Conservation (phyloP, 2,329 filamentous ascomycete species). For the Geosmithia putterillii region DNA sequence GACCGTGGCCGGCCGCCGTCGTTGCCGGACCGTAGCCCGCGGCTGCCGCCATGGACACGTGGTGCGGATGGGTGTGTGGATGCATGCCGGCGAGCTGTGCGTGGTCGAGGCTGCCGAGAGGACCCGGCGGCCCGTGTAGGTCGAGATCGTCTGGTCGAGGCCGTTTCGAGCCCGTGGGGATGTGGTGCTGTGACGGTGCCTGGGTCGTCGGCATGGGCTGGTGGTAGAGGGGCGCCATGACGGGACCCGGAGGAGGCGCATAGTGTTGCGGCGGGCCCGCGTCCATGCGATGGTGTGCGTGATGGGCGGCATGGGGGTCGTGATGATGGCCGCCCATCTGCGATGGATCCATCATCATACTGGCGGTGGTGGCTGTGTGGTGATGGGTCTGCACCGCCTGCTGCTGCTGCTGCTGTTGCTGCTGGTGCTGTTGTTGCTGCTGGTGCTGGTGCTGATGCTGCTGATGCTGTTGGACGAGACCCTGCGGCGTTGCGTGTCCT, state of each 20-base stretch:
- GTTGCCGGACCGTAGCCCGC: too few species aligned
- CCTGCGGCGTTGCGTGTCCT: slow-evolving; percentile 1
- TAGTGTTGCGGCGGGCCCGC: too few species aligned
- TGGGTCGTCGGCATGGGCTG: not conserved
- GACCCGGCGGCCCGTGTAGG: slow-evolving; percentile 24
- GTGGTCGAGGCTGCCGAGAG: slow-evolving; percentile 38
- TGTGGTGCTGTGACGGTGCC: slow-evolving; percentile 13
- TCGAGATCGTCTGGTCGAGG: slow-evolving; percentile 47
- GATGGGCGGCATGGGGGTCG: not conserved
- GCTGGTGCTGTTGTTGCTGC: slow-evolving; percentile 23
- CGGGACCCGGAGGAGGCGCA: not conserved
- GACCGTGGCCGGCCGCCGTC: too few species aligned
- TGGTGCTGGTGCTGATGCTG: slow-evolving; percentile 4
- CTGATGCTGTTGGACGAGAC: slow-evolving; percentile 2
- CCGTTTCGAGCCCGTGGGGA: slow-evolving; percentile 31
- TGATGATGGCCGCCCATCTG: slow-evolving; percentile 40
- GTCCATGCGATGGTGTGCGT: not conserved
- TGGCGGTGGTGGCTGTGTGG: not conserved
- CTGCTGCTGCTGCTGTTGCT: slow-evolving; percentile 18
- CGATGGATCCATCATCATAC: slow-evolving; percentile 36
- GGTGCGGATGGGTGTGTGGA: slow-evolving; percentile 35
- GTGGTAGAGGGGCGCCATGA: not conserved
- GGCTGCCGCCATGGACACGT: too few species aligned
- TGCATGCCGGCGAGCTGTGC: slow-evolving; percentile 43
- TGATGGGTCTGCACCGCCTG: not conserved